Conservation (phyloP, 2,329 filamentous ascomycete genomes). For the Penicillium sp. region DNA sequence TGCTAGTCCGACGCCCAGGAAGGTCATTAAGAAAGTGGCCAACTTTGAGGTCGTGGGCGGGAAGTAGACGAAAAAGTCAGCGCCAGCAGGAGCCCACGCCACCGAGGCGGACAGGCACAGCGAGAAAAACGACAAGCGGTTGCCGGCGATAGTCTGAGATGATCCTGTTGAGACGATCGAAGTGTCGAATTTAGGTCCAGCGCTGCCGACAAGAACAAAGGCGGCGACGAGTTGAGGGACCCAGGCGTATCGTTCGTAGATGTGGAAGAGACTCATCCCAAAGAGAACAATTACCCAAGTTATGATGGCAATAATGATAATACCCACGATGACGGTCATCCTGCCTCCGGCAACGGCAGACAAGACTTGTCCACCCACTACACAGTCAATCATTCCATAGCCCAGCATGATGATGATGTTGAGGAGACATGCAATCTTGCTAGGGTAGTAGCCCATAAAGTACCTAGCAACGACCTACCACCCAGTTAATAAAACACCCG, state of each 20-base stretch:
- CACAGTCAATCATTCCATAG: constrained; percentile 33
- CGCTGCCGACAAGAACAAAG: constrained; percentile 32
- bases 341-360: constrained; percentile 28
- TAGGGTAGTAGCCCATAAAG: constrained; percentile 36
- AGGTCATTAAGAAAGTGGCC: constrained; percentile 31
- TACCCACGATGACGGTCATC: constrained; percentile 28
- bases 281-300: constrained; percentile 27
- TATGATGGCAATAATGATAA: constrained; percentile 24
- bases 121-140: constrained; percentile 27
- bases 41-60: constrained; percentile 17
- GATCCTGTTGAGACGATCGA: constrained; percentile 7
- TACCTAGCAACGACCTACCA: constrained; percentile 30
- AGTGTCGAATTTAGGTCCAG: constrained; percentile 27
- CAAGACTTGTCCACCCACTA: constrained; percentile 34
- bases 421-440: constrained; percentile 30
- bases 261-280: constrained; percentile 31
- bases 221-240: constrained; percentile 33
- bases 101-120: constrained; percentile 27
- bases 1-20: constrained; percentile 26
- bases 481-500: neutral
- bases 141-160: constrained; percentile 12
- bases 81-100: constrained; percentile 20
- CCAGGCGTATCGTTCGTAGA: constrained; percentile 33
- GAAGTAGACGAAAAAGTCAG: constrained; percentile 39
- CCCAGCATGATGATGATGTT: constrained; percentile 35